A percentile compares a stretch with the other conserved stretches of the same genome.
Conservation (phyloP, 1,284 basidiomycete species). For the Gastroboletus turbinatus region DNA sequence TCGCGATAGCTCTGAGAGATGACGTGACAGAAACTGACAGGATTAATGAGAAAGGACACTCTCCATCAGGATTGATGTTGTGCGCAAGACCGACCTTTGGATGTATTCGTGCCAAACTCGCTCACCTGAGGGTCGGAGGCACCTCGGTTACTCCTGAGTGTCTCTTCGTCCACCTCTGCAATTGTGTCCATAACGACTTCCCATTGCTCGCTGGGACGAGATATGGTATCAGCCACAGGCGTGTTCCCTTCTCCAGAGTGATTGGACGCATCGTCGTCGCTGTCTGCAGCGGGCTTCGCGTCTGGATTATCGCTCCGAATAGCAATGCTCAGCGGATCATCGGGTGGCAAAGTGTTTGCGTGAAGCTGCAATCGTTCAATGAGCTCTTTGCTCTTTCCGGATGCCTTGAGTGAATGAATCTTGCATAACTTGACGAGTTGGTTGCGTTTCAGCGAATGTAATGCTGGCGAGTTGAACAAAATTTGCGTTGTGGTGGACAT, state of each 20-base stretch:
- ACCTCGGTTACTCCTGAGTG: slow-evolving; percentile 29
- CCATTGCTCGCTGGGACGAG: slow-evolving; percentile 72
- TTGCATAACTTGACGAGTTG: slow-evolving; percentile 82
- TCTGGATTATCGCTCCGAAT: slow-evolving; percentile 43
- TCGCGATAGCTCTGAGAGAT: slow-evolving; percentile 68
- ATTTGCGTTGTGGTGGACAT: slow-evolving; percentile 74
- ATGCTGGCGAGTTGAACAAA: slow-evolving; percentile 75
- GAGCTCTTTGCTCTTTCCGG: slow-evolving; percentile 73
- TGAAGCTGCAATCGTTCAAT: slow-evolving; percentile 64
- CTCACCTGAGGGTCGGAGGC: slow-evolving; percentile 36
- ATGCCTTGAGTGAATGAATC: slow-evolving; percentile 71
- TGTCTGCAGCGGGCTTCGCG: slow-evolving; percentile 19
- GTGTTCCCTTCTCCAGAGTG: slow-evolving; percentile 22
- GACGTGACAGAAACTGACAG: slow-evolving; percentile 51
- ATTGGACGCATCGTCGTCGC: slow-evolving; percentile 35
- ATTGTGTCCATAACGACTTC: slow-evolving; percentile 77
- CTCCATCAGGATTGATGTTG: background rate
- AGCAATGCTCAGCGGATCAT: slow-evolving; percentile 51
- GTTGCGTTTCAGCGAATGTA: slow-evolving; percentile 75
- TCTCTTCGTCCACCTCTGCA: slow-evolving; percentile 55
- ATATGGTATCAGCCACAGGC: slow-evolving; percentile 22
- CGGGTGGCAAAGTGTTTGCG: slow-evolving; percentile 56
- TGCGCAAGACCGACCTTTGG: slow-evolving; percentile 53
- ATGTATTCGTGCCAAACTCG: slow-evolving; percentile 67
- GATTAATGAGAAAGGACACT: slow-evolving; percentile 11